These are phyloP conservation scores for Fraxinus greggii DNA, from an alignment of 305 asterid genomes.

Conservation along the genomic window DNA sequence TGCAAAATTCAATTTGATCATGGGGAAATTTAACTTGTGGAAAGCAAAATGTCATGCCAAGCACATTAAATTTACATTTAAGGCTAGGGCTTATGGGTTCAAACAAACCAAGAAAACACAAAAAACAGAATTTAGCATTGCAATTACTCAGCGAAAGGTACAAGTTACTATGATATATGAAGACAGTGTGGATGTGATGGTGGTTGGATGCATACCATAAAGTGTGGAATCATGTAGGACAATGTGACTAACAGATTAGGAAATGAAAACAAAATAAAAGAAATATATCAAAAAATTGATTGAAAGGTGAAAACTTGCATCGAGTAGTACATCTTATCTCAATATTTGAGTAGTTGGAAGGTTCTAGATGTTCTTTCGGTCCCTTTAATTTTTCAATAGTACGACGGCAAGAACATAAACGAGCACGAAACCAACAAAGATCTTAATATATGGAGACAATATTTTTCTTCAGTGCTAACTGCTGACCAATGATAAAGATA, in stretches of 20 bases:
- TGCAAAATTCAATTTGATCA: slow-evolving; percentile 34
- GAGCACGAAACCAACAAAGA: background rate
- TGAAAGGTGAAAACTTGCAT: background rate
- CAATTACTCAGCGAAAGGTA: background rate
- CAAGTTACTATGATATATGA: background rate
- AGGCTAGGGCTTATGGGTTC: background rate
- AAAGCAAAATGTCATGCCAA: background rate
- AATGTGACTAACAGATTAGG: background rate
- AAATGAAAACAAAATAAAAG: background rate
- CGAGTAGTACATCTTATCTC: background rate
- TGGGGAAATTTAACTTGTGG: slow-evolving; percentile 16
- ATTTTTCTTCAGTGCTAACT: background rate
- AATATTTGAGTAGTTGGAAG: background rate
- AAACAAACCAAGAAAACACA: background rate
- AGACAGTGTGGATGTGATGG: background rate
- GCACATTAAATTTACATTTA: background rate
- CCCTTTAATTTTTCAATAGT: background rate
- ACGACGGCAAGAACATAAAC: background rate
- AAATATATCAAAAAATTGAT: background rate
- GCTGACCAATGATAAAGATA: background rate
- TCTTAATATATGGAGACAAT: background rate
- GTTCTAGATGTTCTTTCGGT: background rate
- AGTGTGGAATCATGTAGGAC: background rate
- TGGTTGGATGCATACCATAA: background rate
- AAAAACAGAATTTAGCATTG: background rate